A percentile compares a stretch with the other conserved stretches of the same genome.
These are phyloP conservation scores for Fistulinella staudtii DNA, from an alignment of 1,284 basidiomycete genomes.

Conservation along the genomic window DNA sequence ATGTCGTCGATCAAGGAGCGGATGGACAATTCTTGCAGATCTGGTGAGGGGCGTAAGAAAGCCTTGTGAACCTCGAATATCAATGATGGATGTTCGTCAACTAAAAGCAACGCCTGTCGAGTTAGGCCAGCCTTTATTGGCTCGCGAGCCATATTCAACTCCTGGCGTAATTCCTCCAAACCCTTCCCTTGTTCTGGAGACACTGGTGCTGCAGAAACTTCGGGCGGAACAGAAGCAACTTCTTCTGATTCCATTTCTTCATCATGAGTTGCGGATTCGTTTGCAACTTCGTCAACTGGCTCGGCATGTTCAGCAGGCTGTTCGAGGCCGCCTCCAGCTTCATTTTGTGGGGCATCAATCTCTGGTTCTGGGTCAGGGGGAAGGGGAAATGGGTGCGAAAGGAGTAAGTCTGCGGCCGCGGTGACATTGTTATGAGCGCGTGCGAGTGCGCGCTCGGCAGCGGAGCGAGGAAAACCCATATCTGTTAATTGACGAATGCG, in stretches of 20 bases:
- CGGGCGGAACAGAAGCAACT: conserved; percentile 14
- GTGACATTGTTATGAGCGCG: conserved; percentile 88
- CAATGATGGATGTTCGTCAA: conserved; percentile 83
- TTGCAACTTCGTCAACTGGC: conserved; percentile 24
- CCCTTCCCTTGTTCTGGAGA: conserved; percentile 41
- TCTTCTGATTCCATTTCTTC: conserved; percentile 30
- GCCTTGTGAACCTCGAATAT: conserved; percentile 87
- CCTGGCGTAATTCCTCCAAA: conserved; percentile 58
- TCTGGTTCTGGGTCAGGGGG: conserved; percentile 50
- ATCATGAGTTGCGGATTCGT: conserved; percentile 26
- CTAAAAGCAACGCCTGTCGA: conserved; percentile 67
- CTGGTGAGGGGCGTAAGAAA: conserved; percentile 63
- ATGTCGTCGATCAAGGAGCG: conserved; percentile 70
- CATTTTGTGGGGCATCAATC: conserved; percentile 34
- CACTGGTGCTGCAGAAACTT: conserved; percentile 5
- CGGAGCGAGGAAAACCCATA: conserved; percentile 93
- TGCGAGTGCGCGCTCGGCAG: conserved; percentile 78
- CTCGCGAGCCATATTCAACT: conserved; percentile 66
- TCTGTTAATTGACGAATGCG: conserved; percentile 83
- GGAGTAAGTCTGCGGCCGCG: conserved; percentile 85
- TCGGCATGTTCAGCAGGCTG: conserved; percentile 28
- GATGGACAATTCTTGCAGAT: conserved; percentile 59
- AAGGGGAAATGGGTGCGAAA: conserved; percentile 80
- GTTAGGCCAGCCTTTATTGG: conserved; percentile 64
- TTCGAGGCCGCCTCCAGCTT: conserved; percentile 28